Base-by-base conservation (phyloP, 2,329 filamentous ascomycete genomes). In the Claviceps humidiphila region DNA sequence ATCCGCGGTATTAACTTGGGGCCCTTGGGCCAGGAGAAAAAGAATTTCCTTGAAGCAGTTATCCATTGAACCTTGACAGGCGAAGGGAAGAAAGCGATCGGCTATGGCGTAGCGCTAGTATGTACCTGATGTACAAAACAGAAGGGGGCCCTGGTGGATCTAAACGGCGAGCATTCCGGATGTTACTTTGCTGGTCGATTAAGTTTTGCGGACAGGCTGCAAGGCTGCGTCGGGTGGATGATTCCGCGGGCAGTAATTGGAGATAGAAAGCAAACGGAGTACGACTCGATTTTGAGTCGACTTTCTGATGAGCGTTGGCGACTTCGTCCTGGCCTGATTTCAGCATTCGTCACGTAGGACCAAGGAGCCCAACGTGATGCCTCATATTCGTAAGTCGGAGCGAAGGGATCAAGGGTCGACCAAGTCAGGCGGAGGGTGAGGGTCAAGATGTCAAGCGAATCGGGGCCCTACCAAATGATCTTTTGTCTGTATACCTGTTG, bases 81-180 rank as follows among this genome's bases (percentile, higher is more conserved):
- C 8, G 45, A 9, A 22, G 26, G 45, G 30, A 5, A 37, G 8
- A 3, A 16, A 16, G 9, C 43, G 44, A 46, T 46, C 24, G 45
- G n/a, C 22, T 9, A 38, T 22, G n/a, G 20, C 30, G 45, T 20
- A 9, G 30, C 45, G 45, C 45, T 38, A 47, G 13, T 37, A n/a
- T n/a, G n/a, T n/a, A 16, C 16, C 44, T 34, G 43, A 17, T 44
- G 42, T 44, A 45, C 20, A 45, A 6, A 34, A 34, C 4, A 20
- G 30, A 38, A 38, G 20, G 30, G 13, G 13, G 30, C 30, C 30
- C 17, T 20, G 50, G 57, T 55, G 54, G 57, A 60, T 59, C 58
- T 53, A 22, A 45, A 56, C 58, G 60, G 60, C 59, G 59, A 61
- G 56, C 52, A 57, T 61, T 59, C 60, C 60, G 60, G 56, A 62